Evolutionary conservation across 2,329 filamentous ascomycete genomes (phyloP).

Genomic region (Penicillium oxalicum): DNA sequence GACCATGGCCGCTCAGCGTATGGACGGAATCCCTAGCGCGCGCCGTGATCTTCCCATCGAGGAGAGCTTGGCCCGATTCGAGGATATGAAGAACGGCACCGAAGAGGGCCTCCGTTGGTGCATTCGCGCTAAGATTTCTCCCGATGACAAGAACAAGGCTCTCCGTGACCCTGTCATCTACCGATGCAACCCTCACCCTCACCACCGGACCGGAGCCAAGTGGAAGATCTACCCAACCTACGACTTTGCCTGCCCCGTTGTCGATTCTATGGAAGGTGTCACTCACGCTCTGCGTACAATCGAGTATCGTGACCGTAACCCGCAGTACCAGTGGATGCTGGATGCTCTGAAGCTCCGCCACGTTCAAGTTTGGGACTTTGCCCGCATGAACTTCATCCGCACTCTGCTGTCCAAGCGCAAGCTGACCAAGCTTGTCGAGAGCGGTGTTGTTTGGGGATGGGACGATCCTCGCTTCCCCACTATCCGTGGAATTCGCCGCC

Average conservation of each 20-base stretch:
- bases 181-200: conserved; percentile 69
- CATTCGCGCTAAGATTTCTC: conserved; percentile 89
- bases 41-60: conserved; percentile 72
- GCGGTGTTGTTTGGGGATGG: conserved; percentile 47
- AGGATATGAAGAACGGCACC: conserved; percentile 85
- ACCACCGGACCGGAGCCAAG: conserved; percentile 57
- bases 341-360: conserved; percentile 42
- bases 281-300: conserved; percentile 61
- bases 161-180: conserved; percentile 97
- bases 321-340: conserved; percentile 49
- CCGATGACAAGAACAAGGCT: conserved; percentile 89
- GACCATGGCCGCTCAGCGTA: conserved; percentile 77
- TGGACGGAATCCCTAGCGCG: conserved; percentile 74
- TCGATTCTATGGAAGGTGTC: conserved; percentile 58
- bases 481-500: conserved; percentile 45
- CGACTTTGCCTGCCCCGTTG: conserved; percentile 59
- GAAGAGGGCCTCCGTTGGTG: conserved; percentile 77
- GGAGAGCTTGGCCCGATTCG: conserved; percentile 78
- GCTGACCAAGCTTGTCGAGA: conserved; percentile 46
- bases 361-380: conserved; percentile 49
- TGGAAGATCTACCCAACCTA: conserved; percentile 66
- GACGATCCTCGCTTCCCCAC: conserved; percentile 49
- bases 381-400: conserved; percentile 48
- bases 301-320: conserved; percentile 46
- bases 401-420: conserved; percentile 49